Evolutionary conservation across 2,329 filamentous ascomycete species (phyloP), one percentile per base, ranked within the genome.

Genomic region (Claviceps paspali): DNA sequence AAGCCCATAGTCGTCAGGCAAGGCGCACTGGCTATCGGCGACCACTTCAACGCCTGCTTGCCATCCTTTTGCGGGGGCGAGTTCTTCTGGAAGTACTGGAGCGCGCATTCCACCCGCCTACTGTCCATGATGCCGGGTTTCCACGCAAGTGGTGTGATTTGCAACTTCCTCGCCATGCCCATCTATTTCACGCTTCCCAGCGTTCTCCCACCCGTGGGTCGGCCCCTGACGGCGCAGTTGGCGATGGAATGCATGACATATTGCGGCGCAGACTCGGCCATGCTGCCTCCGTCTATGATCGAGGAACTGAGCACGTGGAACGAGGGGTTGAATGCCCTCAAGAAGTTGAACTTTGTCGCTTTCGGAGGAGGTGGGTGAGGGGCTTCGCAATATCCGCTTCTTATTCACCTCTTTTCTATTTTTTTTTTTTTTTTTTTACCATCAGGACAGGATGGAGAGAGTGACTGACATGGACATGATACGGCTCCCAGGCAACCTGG

Each of bases 251-350:
- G 52, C 15, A 26, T 63, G 8, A 26, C 49, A 0, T 27, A 57
- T 23, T 41, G 48, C 5, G 42, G 49, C 0, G 44, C 50, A 1
- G 51, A 60, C 11, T 45, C 48, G 1, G 40, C 48, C 0, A n/a
- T 58, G 1, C 38, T 61, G 8, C 52, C 61, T 2, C 63, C 63
- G 1, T 55, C 59, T 0, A 51, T 67, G 12, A 32, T 68, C 1
- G 63, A 65, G 29, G 62, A 66, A 3, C 49, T 68, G 48, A 57
- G 54, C 41, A 49, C 56, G 26, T 47, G 42, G 9, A 46, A 55
- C 0, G 46, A 56, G 2, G 46, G 53, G 2, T 40, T 59, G 3
- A 44, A 48, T 3, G 36, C 46, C 0, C 44, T 68, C 5, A 39
- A 38, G 8, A 58, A 53, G 29, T 36, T 66, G 1, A 47, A 56